Evolutionary conservation across 2,329 filamentous ascomycete genomes (phyloP), one percentile per base, ranked within the genome.

Genomic region (Neonectria punicea): DNA sequence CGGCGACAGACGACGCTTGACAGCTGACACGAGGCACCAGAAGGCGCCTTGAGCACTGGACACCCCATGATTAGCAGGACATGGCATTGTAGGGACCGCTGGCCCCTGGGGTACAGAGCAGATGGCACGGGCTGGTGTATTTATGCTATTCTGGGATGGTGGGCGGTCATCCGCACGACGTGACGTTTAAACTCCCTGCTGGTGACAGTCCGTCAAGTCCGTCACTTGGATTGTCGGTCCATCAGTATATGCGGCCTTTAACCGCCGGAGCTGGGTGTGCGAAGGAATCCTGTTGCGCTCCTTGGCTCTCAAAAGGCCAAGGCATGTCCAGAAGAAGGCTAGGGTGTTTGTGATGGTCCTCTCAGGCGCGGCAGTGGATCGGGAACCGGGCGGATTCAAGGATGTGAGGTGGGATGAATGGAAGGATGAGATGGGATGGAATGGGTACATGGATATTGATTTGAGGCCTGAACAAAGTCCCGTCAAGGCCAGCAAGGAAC

Each of bases 321-420:
- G 57, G 55, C 44, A 53, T 50, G 56, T 25, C 56, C 50, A 41
- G 58, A 56, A 59, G 44, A 51, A 51, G 61, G 34, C 22, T 64
- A 59, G 61, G 50, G 50, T 22, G 61, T 59, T 64, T 64, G 56
- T 46, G 61, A 59, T 50, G 56, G 46, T 44, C 44, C 47, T 44
- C 49, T 53, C n/a, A 49, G 41, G 55, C n/a, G 50, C 18, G 43
- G 50, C 49, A 58, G 20, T 58, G 61, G 61, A 64, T 59, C 51
- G 57, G 30, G 20, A 51, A 14, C 44, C 49, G 34, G 50, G 14
- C 10, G 49, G 30, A 54, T 54, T 18, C n/a, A 43, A 11, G n/a
- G 43, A 32, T 47, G 51, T n/a, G 51, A 51, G 47, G 50, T 54
- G 43, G 58, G 51, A 49, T 54, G 39, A 50, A 55, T 34, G 46